Conservation (phyloP, 371 early-diverging fungal species). For the Circinella umbellata region DNA sequence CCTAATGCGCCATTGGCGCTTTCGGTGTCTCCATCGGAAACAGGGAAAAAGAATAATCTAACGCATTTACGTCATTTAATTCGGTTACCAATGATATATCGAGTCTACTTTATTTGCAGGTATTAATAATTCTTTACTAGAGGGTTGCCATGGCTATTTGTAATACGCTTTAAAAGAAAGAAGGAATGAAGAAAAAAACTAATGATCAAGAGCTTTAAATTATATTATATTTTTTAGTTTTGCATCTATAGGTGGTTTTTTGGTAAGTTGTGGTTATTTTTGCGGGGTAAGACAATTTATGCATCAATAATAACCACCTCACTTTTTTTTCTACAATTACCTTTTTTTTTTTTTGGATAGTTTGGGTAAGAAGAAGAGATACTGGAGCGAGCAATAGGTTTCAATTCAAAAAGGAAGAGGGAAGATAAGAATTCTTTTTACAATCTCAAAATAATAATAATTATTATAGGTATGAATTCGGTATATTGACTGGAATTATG, state of each 20-base stretch:
- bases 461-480: constrained; percentile 50
- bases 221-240: constrained; percentile 16
- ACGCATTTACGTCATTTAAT: not conserved
- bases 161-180: too few species aligned
- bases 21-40: not conserved
- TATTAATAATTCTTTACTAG: not conserved
- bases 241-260: constrained; percentile 25
- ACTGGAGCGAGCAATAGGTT: not conserved
- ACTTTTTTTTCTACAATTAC: not conserved
- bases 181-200: not conserved
- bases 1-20: constrained; percentile 4
- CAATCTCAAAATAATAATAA: not conserved
- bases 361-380: constrained; percentile 12
- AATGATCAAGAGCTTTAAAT: not conserved
- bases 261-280: constrained; percentile 7
- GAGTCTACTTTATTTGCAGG: constrained; percentile 8
- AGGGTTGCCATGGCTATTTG: not conserved
- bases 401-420: not conserved
- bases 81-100: not conserved
- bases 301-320: not conserved
- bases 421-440: too few species aligned
- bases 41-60: not conserved
- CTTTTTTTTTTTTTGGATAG: not conserved
- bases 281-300: not conserved
- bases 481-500: constrained; percentile 49